phyloP scores from a whole-genome alignment of 2,329 filamentous ascomycete species.

The Gaeumannomyces sp. region DNA sequence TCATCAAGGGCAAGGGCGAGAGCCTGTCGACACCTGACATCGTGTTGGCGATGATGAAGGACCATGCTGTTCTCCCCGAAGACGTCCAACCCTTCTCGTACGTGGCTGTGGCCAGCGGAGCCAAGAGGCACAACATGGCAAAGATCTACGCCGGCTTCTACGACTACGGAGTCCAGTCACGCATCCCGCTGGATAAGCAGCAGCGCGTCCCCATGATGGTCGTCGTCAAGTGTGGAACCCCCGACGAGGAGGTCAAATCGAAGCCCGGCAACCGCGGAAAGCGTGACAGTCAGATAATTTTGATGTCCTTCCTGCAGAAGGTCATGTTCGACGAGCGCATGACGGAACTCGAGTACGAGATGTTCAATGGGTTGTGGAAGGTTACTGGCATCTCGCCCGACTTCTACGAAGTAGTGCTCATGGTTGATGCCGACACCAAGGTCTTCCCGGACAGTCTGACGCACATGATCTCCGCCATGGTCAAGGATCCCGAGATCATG shows the following conservation, averaged over 20 bases:
- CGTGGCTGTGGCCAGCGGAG: conserved; percentile 89
- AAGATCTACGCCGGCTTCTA: conserved; percentile 98
- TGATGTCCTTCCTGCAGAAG: conserved; percentile 99
- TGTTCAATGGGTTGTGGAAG: conserved; percentile 99
- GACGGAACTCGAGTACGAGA: conserved; percentile 98
- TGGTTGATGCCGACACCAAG: conserved; percentile 99
- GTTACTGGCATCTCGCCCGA: conserved; percentile 97
- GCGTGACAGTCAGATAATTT: conserved; percentile 96
- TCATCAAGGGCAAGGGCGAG: conserved; percentile 96
- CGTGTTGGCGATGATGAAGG: conserved; percentile 88
- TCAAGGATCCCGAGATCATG: conserved; percentile 99
- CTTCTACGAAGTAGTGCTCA: conserved; percentile 95
- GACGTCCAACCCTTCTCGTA: conserved; percentile 91
- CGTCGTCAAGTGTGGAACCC: conserved; percentile 91
- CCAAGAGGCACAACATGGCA: conserved; percentile 99
- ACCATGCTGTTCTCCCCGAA: conserved; percentile 70
- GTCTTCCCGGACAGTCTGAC: conserved; percentile 97
- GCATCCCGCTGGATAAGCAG: conserved; percentile 78
- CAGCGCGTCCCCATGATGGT: conserved; percentile 98
- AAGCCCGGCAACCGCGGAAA: conserved; percentile 98
- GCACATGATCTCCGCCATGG: conserved; percentile 99
- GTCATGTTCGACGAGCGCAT: conserved; percentile 99
- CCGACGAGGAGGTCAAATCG: conserved; percentile 69
- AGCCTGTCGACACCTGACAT: conserved; percentile 82
- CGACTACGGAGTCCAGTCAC: conserved; percentile 79